Percentiles rank a stretch among this genome's conserved stretches.
Conservation (phyloP, 1,139 yeast genomes). For the Kurtzmaniella quercitrusa region DNA sequence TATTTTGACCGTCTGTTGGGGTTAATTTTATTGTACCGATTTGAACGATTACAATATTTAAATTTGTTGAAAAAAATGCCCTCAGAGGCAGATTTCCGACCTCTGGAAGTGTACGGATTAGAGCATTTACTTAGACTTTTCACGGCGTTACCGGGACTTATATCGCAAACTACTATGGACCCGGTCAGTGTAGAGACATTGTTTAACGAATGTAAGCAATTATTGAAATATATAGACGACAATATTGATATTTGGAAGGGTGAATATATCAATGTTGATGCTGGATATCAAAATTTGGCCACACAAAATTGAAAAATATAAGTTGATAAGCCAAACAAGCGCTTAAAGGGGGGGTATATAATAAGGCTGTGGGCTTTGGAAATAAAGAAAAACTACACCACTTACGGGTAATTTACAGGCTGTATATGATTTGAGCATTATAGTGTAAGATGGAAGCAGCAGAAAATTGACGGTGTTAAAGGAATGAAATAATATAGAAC, state of each 20-base stretch:
- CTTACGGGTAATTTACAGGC: background rate
- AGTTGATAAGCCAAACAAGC: no score
- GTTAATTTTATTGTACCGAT: conserved; percentile 69
- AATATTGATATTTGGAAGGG: conserved; percentile 45
- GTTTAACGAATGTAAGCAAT: conserved; percentile 39
- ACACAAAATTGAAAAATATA: conserved; percentile 6
- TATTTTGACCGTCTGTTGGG: conserved; percentile 79
- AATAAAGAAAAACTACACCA: no score
- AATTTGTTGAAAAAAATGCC: conserved; percentile 38
- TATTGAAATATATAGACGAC: conserved; percentile 49
- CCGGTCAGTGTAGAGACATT: conserved; percentile 58
- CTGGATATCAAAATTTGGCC: conserved; percentile 53
- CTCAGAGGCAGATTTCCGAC: conserved; percentile 10
- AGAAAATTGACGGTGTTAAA: no score
- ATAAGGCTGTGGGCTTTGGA: no score
- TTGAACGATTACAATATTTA: conserved; percentile 78
- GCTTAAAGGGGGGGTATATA: no score
- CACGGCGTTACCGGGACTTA: conserved; percentile 74
- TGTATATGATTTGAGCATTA: no score
- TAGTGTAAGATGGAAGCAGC: no score
- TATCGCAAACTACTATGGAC: conserved; percentile 80
- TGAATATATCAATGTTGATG: conserved; percentile 53
- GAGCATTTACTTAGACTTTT: conserved; percentile 74
- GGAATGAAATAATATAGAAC: no score
- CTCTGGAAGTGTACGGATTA: conserved; percentile 59